Base-by-base conservation (phyloP, 768 basidiomycete species). In the Pulveroboletus ravenelii region DNA sequence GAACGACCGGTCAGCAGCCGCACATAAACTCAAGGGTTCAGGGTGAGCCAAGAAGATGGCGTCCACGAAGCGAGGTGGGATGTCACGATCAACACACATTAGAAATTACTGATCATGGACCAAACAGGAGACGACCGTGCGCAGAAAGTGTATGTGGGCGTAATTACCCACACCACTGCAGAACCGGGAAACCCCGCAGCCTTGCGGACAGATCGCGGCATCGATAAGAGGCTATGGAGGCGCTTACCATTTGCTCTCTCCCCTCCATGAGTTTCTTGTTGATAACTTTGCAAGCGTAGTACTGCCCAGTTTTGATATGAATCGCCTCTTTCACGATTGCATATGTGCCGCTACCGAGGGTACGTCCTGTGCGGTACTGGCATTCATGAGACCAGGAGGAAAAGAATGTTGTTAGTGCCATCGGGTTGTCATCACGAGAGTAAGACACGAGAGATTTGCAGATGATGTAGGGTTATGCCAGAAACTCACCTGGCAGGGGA, bases 251-350 rank as follows among this genome's bases (percentile, higher is more conserved):
- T 67, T 94, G 85, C 72, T 98, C 95, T 56, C 95, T 78, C 5
- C 95, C 95, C 66, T 95, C 89, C 93, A 96, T 96, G 51, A 96
- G 82, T 64, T 94, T 93, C 79, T 98, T 98, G 83, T 95, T 97
- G 73, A 97, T 93, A 62, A 98, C 96, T 71, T 99, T 99, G 81
- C 94, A 97, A 18, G 95, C 96, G 76, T 87, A 98, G 73, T 94
- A 95, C 69, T 96, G 81, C 18, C 84, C 83, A 1, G 93, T 92
- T 73, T 87, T 85, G 74, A 95, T 85, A 63, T 95, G 92, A 23
- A 94, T 89, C 40, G 93, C 93, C 74, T 96, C 93, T 71, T 92
- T 93, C 42, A 93, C 91, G 67, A 93, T 91, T 53, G 91, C 91
- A 63, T 96, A 97, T 38, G 93, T 96, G 42, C 93, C 93, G 62